Conservation (phyloP, 2,329 filamentous ascomycete species). For the Fusarium sulawesiense region DNA sequence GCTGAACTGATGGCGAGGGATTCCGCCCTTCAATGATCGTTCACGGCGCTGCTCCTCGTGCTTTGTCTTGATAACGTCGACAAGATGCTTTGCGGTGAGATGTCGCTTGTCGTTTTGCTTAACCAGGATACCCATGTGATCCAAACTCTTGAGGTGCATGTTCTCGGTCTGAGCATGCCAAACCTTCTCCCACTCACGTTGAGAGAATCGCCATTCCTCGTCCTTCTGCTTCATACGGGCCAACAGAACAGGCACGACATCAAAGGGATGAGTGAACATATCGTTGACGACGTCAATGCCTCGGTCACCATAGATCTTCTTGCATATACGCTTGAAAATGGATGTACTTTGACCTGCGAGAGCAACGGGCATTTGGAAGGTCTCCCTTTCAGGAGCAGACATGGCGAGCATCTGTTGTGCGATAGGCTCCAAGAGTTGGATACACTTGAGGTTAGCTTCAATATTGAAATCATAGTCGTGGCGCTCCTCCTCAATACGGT, state of each 20-base stretch:
- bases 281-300: conserved; percentile 88
- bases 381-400: conserved; percentile 75
- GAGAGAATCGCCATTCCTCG: conserved; percentile 97
- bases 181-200: conserved; percentile 98
- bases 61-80: conserved; percentile 90
- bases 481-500: conserved; percentile 96
- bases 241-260: conserved; percentile 88
- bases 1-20: conserved; percentile 77
- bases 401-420: conserved; percentile 90
- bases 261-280: conserved; percentile 85
- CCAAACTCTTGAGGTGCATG: conserved; percentile 95
- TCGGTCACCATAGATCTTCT: conserved; percentile 95
- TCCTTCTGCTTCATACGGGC: conserved; percentile 94
- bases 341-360: conserved; percentile 94
- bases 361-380: conserved; percentile 82
- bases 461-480: conserved; percentile 99
- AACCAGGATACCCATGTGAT: conserved; percentile 93
- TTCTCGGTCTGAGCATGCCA: conserved; percentile 96
- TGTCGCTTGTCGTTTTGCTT: conserved; percentile 92
- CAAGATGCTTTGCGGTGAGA: conserved; percentile 88
- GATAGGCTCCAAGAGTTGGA: conserved; percentile 94
- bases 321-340: conserved; percentile 96
- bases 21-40: conserved; percentile 70
- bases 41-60: conserved; percentile 88
- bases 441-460: conserved; percentile 92